Conservation (phyloP, 1,284 basidiomycete genomes). For the Cystobasidium pallidum region DNA sequence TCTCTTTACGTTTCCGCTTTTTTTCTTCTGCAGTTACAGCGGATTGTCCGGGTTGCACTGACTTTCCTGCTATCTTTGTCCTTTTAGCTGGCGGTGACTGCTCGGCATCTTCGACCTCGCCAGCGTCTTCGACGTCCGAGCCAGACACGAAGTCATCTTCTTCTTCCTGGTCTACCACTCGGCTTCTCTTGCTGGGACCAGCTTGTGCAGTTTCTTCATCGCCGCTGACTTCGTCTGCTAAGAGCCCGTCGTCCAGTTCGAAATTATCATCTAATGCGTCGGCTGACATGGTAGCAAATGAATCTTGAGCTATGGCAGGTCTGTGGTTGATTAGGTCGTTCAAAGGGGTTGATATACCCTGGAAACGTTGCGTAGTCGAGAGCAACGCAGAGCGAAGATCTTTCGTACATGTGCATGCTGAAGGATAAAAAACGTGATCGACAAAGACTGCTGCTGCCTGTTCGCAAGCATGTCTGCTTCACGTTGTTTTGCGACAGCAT, state of each 20-base stretch:
- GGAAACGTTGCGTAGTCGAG: not conserved
- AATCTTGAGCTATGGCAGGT: not conserved
- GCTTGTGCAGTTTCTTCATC: constrained; percentile 26
- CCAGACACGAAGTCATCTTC: constrained; percentile 24
- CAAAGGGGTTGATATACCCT: not conserved
- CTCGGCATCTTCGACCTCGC: constrained; percentile 3
- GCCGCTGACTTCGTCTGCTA: constrained; percentile 23
- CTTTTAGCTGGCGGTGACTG: constrained; percentile 16
- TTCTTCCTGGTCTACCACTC: constrained; percentile 16
- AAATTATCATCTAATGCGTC: constrained; percentile 43
- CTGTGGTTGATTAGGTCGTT: not conserved
- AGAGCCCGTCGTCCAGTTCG: constrained; percentile 36
- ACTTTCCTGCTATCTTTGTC: not conserved
- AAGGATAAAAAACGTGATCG: constrained; percentile 25
- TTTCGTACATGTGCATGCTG: not conserved
- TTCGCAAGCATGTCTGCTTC: not conserved
- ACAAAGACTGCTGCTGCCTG: constrained; percentile 1
- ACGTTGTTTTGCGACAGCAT: constrained; percentile 3
- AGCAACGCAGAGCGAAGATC: not conserved
- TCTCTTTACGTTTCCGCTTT: constrained; percentile 41
- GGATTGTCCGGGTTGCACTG: constrained; percentile 7
- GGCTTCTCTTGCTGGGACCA: constrained; percentile 9
- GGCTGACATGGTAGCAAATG: constrained; percentile 20
- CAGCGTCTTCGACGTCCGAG: constrained; percentile 25
- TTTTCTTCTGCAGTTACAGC: constrained; percentile 33